These are phyloP conservation scores for Arabidopsis arenosa DNA, from an alignment of 345 rosid species.

Conservation along the genomic window DNA sequence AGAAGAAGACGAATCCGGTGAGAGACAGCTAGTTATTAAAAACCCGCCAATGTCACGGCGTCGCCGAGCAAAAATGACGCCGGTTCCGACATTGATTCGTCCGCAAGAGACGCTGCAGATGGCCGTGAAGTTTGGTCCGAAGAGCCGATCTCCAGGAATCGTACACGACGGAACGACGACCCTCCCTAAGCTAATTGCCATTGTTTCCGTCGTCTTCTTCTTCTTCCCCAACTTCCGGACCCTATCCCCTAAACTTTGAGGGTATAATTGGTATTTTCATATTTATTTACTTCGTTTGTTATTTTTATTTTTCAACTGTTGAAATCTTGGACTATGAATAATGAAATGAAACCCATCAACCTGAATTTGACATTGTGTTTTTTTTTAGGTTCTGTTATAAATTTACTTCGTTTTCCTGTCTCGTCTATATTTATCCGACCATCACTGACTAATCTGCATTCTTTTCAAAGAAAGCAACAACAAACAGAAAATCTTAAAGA, in stretches of 20 bases:
- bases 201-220: neutral
- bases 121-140: neutral
- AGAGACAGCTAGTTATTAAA: conserved; percentile 21
- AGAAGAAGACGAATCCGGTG: conserved; percentile 43
- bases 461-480: neutral
- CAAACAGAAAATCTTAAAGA: neutral
- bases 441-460: neutral
- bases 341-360: too few relatives aligned
- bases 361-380: too few relatives aligned
- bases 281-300: too few relatives aligned
- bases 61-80: neutral
- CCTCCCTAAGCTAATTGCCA: conserved; percentile 37
- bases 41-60: conserved; percentile 16
- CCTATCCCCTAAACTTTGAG: conserved; percentile 28
- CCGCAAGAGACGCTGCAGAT: conserved; percentile 21
- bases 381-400: too few relatives aligned
- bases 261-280: conserved; percentile 7
- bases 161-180: conserved; percentile 28
- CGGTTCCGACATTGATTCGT: conserved; percentile 8
- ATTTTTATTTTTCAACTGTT: too few relatives aligned
- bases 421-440: neutral
- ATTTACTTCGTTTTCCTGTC: neutral
- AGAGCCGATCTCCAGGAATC: conserved; percentile 14
- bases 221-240: conserved; percentile 3
- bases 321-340: too few relatives aligned